phyloP scores from a whole-genome alignment of 202 grass and related monocot genomes.

The Panicum hallii region DNA sequence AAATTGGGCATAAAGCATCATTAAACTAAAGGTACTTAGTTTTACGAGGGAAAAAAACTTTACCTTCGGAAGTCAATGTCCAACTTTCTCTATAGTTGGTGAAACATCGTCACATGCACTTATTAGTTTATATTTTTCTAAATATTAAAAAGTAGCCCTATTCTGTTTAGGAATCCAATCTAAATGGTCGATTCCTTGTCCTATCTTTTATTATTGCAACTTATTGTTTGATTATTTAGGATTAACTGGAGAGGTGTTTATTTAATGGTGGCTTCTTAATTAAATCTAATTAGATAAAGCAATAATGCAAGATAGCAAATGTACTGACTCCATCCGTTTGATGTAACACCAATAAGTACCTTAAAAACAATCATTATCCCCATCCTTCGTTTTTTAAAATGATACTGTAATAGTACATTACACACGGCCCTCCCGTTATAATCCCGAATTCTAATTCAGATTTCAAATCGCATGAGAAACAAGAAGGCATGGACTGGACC shows the following conservation, averaged over 20 bases:
- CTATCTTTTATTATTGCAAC: background rate
- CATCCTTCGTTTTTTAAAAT: background rate
- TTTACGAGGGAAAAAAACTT: background rate
- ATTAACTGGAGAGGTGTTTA: no score
- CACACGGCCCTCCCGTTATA: background rate
- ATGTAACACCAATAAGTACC: background rate
- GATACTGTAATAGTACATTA: background rate
- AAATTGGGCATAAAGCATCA: background rate
- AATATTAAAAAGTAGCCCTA: background rate
- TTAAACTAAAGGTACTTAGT: background rate
- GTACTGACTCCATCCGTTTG: background rate
- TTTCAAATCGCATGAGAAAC: conserved; percentile 14
- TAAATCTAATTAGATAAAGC: background rate
- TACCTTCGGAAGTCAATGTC: no score
- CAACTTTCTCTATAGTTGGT: no score
- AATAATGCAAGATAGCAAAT: background rate
- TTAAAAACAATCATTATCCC: background rate
- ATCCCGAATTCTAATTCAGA: conserved; percentile 35
- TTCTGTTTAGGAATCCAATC: background rate
- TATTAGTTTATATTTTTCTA: no score
- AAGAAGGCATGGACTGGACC: conserved; percentile 13
- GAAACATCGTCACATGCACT: no score
- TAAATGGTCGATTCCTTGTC: background rate
- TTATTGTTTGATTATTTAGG: background rate
- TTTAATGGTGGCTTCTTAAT: background rate